phyloP scores from a whole-genome alignment of 805 yeast genomes.

The Wickerhamomyces ciferrii region DNA sequence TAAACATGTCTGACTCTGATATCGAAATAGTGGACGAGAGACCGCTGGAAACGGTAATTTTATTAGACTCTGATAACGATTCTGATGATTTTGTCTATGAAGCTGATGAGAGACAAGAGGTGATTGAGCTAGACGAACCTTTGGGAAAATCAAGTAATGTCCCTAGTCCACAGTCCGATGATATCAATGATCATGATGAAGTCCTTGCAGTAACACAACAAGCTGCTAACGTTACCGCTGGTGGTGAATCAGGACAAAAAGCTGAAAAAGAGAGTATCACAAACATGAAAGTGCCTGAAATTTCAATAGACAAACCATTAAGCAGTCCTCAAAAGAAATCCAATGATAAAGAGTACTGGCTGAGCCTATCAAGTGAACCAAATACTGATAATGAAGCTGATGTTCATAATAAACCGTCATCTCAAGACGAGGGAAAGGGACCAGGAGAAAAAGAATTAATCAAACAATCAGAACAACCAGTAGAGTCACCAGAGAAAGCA shows the following conservation, averaged over 20 bases:
- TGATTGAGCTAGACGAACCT: conserved; percentile 18
- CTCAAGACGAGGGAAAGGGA: no score
- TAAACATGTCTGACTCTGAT: not conserved
- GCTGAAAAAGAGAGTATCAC: not conserved
- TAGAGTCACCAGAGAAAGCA: no score
- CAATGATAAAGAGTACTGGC: not conserved
- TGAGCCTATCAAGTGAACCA: not conserved
- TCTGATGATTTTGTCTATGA: not conserved
- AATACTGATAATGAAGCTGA: not conserved
- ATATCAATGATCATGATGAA: conserved; percentile 1
- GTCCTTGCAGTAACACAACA: not conserved
- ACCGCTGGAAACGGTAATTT: not conserved
- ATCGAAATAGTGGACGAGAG: not conserved
- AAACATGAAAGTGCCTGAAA: no score
- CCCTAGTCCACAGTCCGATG: conserved; percentile 9
- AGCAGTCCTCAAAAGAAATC: no score
- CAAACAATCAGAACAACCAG: no score
- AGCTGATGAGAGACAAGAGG: conserved; percentile 16
- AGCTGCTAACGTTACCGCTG: not conserved
- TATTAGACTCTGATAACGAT: not conserved
- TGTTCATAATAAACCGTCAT: no score
- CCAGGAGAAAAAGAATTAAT: no score
- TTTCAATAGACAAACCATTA: no score
- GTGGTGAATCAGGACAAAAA: no score
- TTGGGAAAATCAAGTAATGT: conserved; percentile 21